A percentile compares a stretch with the other conserved stretches of the same genome.
Evolutionary conservation across 2,329 filamentous ascomycete species (phyloP).

Genomic region (Triangularia verruculosa): DNA sequence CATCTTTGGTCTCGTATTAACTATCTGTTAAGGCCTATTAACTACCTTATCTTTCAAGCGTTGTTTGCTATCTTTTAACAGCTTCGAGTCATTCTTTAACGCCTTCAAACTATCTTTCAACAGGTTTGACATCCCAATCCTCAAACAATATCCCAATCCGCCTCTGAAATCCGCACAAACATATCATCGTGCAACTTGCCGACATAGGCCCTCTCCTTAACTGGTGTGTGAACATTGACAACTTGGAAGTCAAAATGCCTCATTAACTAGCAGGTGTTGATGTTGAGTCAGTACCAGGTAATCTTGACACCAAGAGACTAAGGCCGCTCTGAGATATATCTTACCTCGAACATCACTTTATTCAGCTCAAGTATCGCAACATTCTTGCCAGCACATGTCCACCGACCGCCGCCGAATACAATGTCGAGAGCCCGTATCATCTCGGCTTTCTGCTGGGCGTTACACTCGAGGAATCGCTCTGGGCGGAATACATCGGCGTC

Average conservation of each 20-base stretch:
- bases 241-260: constrained; percentile 32
- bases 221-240: constrained; percentile 23
- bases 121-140: background rate
- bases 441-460: background rate
- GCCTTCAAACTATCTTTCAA: background rate
- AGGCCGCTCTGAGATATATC: too few relatives aligned
- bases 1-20: too few relatives aligned
- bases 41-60: too few relatives aligned
- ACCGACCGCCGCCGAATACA: constrained; percentile 38
- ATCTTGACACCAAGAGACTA: background rate
- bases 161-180: constrained; percentile 30
- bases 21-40: too few relatives aligned
- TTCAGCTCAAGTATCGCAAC: constrained; percentile 41
- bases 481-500: constrained; percentile 42
- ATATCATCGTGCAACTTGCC: constrained; percentile 30
- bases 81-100: background rate
- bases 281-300: background rate
- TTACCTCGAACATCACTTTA: constrained; percentile 41
- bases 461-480: constrained; percentile 42
- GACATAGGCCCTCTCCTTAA: constrained; percentile 25
- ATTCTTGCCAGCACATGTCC: constrained; percentile 38
- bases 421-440: constrained; percentile 28
- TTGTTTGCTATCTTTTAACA: too few relatives aligned
- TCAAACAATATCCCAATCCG: background rate
- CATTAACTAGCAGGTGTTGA: constrained; percentile 15